A percentile compares a stretch with the other conserved stretches of the same genome.
Evolutionary conservation across 2,329 filamentous ascomycete species (phyloP).

Genomic region (Trichothecium sympodiale): DNA sequence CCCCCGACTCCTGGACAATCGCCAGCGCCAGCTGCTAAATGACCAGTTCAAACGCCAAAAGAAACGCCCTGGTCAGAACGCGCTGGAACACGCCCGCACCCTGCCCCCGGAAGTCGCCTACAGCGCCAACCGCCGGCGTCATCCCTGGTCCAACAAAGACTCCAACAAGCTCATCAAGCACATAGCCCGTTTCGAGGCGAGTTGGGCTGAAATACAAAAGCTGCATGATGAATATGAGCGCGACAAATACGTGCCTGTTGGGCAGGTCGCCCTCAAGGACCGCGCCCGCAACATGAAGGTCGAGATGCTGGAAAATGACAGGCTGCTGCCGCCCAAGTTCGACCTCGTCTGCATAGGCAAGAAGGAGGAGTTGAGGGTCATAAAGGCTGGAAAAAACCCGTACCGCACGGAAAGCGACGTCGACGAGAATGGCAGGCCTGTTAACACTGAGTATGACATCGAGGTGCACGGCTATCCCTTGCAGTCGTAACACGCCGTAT

Average conservation of each 20-base stretch:
- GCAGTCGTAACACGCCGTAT: no score
- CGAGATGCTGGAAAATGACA: constrained; percentile 34
- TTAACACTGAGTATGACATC: constrained; percentile 21
- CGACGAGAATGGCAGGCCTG: constrained; percentile 23
- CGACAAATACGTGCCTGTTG: no score
- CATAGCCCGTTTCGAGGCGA: constrained; percentile 18
- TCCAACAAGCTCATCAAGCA: constrained; percentile 27
- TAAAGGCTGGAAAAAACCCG: constrained; percentile 34
- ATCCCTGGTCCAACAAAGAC: constrained; percentile 32
- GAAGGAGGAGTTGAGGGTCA: constrained; percentile 35
- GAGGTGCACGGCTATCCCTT: no score
- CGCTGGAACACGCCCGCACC: neutral
- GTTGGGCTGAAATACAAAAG: constrained; percentile 21
- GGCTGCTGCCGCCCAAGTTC: constrained; percentile 33
- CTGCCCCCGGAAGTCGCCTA: neutral
- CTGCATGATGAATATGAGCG: no score
- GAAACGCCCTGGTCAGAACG: neutral
- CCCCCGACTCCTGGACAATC: constrained; percentile 10
- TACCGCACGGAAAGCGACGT: constrained; percentile 34
- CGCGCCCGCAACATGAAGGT: constrained; percentile 48
- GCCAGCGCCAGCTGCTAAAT: constrained; percentile 4
- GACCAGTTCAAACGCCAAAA: neutral
- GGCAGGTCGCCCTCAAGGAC: constrained; percentile 45
- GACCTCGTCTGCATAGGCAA: constrained; percentile 36
- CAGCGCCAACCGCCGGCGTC: constrained; percentile 13